A percentile compares a stretch with the other conserved stretches of the same genome.
Conservation (phyloP, 495 filamentous ascomycete genomes). For the Tuber microsphaerosporum region DNA sequence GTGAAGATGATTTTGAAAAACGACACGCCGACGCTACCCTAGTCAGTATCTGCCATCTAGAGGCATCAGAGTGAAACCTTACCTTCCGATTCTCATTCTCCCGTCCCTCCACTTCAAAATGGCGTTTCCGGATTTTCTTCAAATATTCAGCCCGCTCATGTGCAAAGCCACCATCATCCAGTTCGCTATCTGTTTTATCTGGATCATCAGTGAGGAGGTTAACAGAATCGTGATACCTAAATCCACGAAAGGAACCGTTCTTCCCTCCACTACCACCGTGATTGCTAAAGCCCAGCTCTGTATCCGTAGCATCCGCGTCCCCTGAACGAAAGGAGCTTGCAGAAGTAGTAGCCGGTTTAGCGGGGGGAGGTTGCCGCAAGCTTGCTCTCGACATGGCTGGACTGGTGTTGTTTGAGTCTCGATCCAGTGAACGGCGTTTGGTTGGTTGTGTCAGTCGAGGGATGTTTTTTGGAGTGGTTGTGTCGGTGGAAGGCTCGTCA, state of each 20-base stretch:
- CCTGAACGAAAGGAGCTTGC: constrained; percentile 23
- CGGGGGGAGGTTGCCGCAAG: constrained; percentile 19
- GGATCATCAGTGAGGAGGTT: constrained; percentile 37
- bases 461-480: constrained; percentile 21
- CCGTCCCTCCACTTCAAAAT: constrained; percentile 51
- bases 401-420: constrained; percentile 22
- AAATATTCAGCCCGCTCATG: constrained; percentile 34
- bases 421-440: constrained; percentile 25
- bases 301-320: constrained; percentile 33
- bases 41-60: constrained; percentile 34
- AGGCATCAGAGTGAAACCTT: constrained; percentile 37
- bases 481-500: constrained; percentile 33
- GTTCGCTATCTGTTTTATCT: constrained; percentile 39
- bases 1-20: constrained; percentile 49
- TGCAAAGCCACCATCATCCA: constrained; percentile 37
- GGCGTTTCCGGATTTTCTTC: constrained; percentile 50
- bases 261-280: constrained; percentile 26
- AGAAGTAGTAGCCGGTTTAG: constrained; percentile 15
- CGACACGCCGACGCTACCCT: constrained; percentile 47
- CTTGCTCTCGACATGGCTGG: constrained; percentile 22
- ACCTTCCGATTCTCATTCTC: constrained; percentile 57
- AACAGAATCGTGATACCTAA: constrained; percentile 42
- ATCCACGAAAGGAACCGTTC: constrained; percentile 39
- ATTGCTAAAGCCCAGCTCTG: constrained; percentile 25
- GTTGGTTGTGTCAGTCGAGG: constrained; percentile 21